Percentiles rank a stretch among this genome's conserved stretches.
phyloP scores from a whole-genome alignment of 805 yeast species.

The Candida saitoana region DNA sequence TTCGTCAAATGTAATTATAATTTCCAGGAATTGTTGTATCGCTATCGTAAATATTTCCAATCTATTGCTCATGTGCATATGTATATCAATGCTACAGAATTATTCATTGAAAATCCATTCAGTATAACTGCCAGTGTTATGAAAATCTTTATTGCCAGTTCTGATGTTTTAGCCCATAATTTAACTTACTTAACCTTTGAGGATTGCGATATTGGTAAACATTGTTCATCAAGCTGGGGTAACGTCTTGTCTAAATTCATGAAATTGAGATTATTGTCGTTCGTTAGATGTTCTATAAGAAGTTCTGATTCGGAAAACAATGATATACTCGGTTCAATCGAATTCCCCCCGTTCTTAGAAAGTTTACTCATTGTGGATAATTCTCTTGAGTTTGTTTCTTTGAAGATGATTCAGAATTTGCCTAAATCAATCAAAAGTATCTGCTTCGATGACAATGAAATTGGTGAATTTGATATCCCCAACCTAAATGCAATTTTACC shows the following conservation, averaged over 20 bases:
- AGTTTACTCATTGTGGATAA: conserved; percentile 24
- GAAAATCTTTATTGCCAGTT: conserved; percentile 22
- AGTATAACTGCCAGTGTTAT: conserved; percentile 26
- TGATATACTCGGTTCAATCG: conserved; percentile 18
- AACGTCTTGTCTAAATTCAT: conserved; percentile 22
- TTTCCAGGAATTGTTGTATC: conserved; percentile 2
- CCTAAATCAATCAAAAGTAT: conserved; percentile 25
- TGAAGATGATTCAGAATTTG: conserved; percentile 17
- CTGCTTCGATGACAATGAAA: conserved; percentile 11
- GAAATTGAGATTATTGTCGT: conserved; percentile 17
- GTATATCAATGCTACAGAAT: conserved; percentile 25
- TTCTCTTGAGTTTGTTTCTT: conserved; percentile 16
- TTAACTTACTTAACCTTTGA: conserved; percentile 20
- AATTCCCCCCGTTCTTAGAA: conserved; percentile 23
- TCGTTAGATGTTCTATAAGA: conserved; percentile 24
- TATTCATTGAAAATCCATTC: conserved; percentile 27
- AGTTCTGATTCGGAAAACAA: conserved; percentile 8
- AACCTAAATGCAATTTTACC: conserved; percentile 14
- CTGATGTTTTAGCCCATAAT: conserved; percentile 13
- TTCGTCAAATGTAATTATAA: conserved; percentile 7
- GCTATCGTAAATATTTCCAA: conserved; percentile 3
- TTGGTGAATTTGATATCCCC: conserved; percentile 7
- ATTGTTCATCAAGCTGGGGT: conserved; percentile 30
- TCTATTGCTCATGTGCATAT: conserved; percentile 17
- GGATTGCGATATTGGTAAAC: conserved; percentile 33